These are phyloP conservation scores for Zoysia matrella DNA, from an alignment of 202 grass and related monocot genomes.

Conservation along the genomic window DNA sequence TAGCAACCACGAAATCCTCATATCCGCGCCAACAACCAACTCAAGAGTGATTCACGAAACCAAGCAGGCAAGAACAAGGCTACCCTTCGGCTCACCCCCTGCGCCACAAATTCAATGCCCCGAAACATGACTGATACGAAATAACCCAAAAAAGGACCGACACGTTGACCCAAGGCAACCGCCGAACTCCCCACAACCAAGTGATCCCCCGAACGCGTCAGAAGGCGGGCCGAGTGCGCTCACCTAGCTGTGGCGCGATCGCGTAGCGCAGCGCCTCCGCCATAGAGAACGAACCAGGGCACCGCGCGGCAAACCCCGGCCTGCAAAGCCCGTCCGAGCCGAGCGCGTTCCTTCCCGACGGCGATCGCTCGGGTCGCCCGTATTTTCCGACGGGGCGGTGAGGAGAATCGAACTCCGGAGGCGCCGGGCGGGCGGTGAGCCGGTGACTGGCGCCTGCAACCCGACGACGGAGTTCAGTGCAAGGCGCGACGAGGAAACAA, in stretches of 20 bases:
- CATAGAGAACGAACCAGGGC: constrained; percentile 45
- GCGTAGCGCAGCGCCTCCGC: constrained; percentile 78
- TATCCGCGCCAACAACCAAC: not conserved
- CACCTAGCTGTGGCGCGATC: constrained; percentile 90
- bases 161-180: constrained; percentile 45
- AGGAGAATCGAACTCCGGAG: not conserved
- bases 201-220: not conserved
- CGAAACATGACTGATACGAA: constrained; percentile 2
- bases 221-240: constrained; percentile 2
- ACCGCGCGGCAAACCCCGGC: constrained; percentile 3
- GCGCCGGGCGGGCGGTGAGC: not conserved
- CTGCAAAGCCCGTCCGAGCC: not conserved
- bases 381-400: constrained; percentile 31
- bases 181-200: not conserved
- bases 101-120: not conserved
- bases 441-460: not conserved
- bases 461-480: constrained; percentile 2
- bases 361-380: not conserved
- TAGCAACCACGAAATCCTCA: not conserved
- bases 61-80: no score
- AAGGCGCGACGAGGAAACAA: not conserved
- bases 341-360: not conserved
- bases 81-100: no score
- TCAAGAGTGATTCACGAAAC: not conserved
- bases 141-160: constrained; percentile 39